A percentile compares a stretch with the other conserved stretches of the same genome.
Conservation (phyloP, 2,329 filamentous ascomycete genomes). For the Epichloe gansuensis region DNA sequence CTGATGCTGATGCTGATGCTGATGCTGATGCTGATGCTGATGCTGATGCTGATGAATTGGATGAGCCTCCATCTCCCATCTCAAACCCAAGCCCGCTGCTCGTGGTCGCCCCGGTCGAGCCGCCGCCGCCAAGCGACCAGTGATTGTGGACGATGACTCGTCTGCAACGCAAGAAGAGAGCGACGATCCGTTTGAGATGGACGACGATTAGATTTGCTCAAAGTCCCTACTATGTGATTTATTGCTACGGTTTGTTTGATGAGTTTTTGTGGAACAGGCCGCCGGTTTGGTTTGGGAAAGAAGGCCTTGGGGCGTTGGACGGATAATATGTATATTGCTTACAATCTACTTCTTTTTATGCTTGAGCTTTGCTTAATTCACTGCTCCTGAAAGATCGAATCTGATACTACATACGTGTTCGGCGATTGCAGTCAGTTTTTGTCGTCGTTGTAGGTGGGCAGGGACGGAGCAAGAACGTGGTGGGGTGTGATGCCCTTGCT, state of each 20-base stretch:
- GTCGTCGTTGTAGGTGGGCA: no score
- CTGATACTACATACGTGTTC: no score
- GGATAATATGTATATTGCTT: background rate
- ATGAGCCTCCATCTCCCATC: conserved; percentile 28
- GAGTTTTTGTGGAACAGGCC: background rate
- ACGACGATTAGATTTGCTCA: conserved; percentile 19
- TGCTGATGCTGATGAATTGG: conserved; percentile 28
- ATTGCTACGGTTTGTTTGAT: conserved; percentile 1
- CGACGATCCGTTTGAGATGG: conserved; percentile 36
- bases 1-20: conserved; percentile 30
- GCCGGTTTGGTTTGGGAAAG: background rate
- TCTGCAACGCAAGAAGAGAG: conserved; percentile 22
- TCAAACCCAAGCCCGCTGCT: conserved; percentile 21
- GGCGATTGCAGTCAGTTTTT: no score
- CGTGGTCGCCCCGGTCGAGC: conserved; percentile 34
- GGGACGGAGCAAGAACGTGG: no score
- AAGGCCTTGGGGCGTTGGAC: background rate
- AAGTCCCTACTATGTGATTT: background rate
- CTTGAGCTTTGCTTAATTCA: conserved; percentile 1
- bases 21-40: conserved; percentile 31
- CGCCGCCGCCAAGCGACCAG: conserved; percentile 25
- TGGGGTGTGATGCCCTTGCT: no score
- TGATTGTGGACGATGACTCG: conserved; percentile 28
- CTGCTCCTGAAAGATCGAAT: no score
- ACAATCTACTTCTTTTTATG: background rate